Conservation (phyloP, 352 stramenopile genomes). For the Blastocystis sp. region DNA sequence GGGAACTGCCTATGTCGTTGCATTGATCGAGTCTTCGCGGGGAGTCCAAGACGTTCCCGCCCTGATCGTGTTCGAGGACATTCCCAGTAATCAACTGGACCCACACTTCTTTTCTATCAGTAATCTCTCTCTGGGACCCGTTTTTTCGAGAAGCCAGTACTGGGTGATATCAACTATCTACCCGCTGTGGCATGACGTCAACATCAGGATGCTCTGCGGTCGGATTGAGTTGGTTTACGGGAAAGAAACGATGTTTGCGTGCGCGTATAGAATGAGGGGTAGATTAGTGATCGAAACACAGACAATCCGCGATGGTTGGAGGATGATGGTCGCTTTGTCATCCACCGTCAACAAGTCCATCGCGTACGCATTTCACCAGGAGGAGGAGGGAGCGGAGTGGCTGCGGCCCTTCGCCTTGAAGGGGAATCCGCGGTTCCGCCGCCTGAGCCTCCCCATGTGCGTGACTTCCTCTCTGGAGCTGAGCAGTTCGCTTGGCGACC, state of each 20-base stretch:
- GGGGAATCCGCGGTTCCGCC: neutral
- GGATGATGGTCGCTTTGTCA: neutral
- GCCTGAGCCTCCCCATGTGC: neutral
- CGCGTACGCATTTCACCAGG: neutral
- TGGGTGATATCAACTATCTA: neutral
- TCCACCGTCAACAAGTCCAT: neutral
- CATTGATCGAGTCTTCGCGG: neutral
- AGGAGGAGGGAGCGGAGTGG: neutral
- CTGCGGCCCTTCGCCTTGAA: neutral
- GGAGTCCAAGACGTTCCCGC: neutral
- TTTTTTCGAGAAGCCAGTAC: neutral
- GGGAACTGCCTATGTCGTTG: neutral
- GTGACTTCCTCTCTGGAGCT: neutral
- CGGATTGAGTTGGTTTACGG: neutral
- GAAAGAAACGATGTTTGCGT: neutral
- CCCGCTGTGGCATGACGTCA: neutral
- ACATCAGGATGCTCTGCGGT: neutral
- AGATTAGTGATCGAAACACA: neutral
- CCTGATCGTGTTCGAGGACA: neutral
- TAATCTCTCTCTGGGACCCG: neutral
- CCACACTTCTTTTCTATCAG: neutral
- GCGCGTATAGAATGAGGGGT: neutral
- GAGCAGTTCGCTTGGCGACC: too few species aligned
- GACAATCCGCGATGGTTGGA: neutral
- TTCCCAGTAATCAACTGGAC: neutral